Evolutionary conservation across 345 rosid genomes (phyloP), one percentile per base, ranked within the genome.

Genomic region (Psidium guajava): DNA sequence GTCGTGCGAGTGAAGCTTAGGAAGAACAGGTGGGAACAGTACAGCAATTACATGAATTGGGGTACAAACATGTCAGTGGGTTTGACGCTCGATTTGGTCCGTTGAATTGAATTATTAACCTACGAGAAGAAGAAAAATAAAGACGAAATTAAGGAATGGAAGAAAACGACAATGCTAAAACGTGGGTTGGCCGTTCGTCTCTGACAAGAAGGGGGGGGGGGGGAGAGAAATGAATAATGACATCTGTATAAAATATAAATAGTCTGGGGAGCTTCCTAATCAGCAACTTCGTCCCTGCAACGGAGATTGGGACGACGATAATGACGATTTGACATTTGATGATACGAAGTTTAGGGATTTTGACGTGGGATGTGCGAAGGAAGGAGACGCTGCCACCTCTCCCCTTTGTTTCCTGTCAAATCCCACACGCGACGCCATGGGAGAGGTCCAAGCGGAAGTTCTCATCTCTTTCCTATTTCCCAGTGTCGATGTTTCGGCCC

Each of bases 401-500:
- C n/a, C 2, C 16, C 11, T 49, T 49, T 49, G 0, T 8, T 8
- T 4, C 11, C 44, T 32, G 77, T 69, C 44, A 32, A 69, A 32
- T 69, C n/a, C n/a, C 77, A 5, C 77, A 10, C 20, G 44, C 77
- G 6, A 32, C 77, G 44, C 77, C 3, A 32, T 32, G 21, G 77
- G 44, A 32, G n/a, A 7, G 74, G 42, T 3, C 42, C 3, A 0
- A 1, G n/a, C n/a, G n/a, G n/a, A n/a, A n/a, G n/a, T n/a, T n/a
- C n/a, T n/a, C n/a, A n/a, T n/a, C n/a, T n/a, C n/a, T n/a, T n/a
- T n/a, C n/a, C n/a, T n/a, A n/a, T n/a, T n/a, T n/a, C n/a, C n/a
- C n/a, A n/a, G n/a, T n/a, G n/a, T n/a, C n/a, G n/a, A n/a, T n/a
- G n/a, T n/a, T n/a, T n/a, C n/a, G n/a, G n/a, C n/a, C n/a, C n/a